Percentiles rank a stretch among this genome's conserved stretches.
Conservation (phyloP, 768 basidiomycete species). For the Lactarius hatsudake region DNA sequence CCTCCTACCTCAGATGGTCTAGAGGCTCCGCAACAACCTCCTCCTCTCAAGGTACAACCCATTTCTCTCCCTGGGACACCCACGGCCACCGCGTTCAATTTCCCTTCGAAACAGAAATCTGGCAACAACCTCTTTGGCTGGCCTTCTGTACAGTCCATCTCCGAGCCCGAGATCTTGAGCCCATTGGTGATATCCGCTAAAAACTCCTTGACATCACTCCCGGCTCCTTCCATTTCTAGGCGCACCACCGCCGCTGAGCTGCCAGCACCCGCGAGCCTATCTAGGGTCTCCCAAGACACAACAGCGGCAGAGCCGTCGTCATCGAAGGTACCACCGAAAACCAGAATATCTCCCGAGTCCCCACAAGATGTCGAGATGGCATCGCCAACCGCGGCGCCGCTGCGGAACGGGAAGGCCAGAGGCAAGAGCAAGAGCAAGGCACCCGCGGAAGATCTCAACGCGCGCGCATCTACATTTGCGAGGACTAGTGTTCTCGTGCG, state of each 20-base stretch:
- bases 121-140: constrained; percentile 32
- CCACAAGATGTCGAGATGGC: constrained; percentile 24
- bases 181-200: constrained; percentile 27
- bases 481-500: constrained; percentile 13
- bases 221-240: constrained; percentile 20
- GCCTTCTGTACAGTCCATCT: constrained; percentile 28
- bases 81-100: constrained; percentile 32
- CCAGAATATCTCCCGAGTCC: not conserved
- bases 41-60: constrained; percentile 31
- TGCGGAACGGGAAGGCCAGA: constrained; percentile 15
- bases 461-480: constrained; percentile 8
- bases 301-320: not conserved
- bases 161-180: constrained; percentile 31
- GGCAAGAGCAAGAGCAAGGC: constrained; percentile 24
- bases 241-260: constrained; percentile 4
- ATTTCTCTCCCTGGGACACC: constrained; percentile 36
- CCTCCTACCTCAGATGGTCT: not conserved
- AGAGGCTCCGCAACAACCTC: constrained; percentile 17
- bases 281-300: constrained; percentile 1
- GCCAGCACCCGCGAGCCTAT: not conserved
- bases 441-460: constrained; percentile 14
- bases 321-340: not conserved
- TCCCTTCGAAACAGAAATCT: constrained; percentile 22
- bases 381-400: constrained; percentile 10
- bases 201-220: constrained; percentile 21